Conservation (phyloP, 208 protist species). For the Trypanosoma mega region DNA sequence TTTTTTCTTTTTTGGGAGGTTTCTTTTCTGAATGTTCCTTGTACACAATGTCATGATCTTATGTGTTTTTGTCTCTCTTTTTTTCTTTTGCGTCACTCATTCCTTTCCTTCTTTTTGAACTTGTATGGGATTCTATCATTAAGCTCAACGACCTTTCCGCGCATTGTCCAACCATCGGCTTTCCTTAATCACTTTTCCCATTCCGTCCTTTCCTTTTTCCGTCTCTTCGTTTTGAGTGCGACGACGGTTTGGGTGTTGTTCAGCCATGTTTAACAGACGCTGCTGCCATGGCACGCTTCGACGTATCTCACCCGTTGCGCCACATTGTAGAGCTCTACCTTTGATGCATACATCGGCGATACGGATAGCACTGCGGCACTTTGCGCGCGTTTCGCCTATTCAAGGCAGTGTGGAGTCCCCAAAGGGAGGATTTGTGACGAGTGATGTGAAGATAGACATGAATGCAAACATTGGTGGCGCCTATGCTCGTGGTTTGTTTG, state of each 20-base stretch:
- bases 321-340: not conserved
- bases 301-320: too few relatives aligned
- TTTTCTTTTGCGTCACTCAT: too few relatives aligned
- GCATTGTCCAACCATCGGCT: too few relatives aligned
- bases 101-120: too few relatives aligned
- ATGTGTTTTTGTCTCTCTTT: too few relatives aligned
- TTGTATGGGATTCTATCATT: too few relatives aligned
- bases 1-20: too few relatives aligned
- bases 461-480: conserved; percentile 71
- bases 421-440: conserved; percentile 72
- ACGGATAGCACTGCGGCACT: conserved; percentile 19
- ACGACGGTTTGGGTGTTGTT: not conserved
- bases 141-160: too few relatives aligned
- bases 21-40: too few relatives aligned
- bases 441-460: conserved; percentile 75
- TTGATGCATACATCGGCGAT: too few relatives aligned
- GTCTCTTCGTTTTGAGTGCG: not conserved
- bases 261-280: not conserved
- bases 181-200: conserved; percentile 1
- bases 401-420: conserved; percentile 61
- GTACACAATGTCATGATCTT: too few relatives aligned
- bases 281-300: not conserved
- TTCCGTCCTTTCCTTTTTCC: not conserved
- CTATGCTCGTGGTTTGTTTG: conserved; percentile 74
- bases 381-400: conserved; percentile 68